These are phyloP conservation scores for Agrocybe praecox DNA, from an alignment of 768 basidiomycete genomes.

Conservation along the genomic window DNA sequence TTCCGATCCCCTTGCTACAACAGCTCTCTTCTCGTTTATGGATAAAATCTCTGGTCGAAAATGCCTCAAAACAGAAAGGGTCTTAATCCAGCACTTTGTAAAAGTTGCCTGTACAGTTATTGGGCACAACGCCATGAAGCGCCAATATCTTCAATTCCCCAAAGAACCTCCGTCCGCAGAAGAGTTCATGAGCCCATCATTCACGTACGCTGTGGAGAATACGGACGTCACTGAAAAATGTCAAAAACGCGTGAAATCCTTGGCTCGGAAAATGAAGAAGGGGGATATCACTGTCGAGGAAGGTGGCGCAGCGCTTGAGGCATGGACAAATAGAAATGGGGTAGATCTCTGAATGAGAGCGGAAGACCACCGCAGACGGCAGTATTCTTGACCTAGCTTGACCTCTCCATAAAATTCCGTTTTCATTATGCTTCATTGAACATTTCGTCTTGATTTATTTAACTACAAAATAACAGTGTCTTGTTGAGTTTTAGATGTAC, in stretches of 20 bases:
- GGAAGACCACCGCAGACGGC: no score
- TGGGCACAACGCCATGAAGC: neutral
- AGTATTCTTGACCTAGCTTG: no score
- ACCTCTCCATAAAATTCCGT: no score
- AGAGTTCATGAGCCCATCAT: no score
- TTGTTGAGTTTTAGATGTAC: no score
- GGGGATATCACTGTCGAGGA: slow-evolving; percentile 24
- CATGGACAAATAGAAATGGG: neutral
- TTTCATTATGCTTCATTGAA: no score
- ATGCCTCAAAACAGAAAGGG: slow-evolving; percentile 19
- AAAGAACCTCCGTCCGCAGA: slow-evolving; percentile 25
- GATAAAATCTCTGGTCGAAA: slow-evolving; percentile 27
- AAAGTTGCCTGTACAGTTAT: neutral
- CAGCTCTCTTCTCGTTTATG: slow-evolving; percentile 27
- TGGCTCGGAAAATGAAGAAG: slow-evolving; percentile 24
- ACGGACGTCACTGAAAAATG: neutral
- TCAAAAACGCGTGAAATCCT: slow-evolving; percentile 28
- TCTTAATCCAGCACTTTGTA: slow-evolving; percentile 18
- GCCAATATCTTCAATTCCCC: slow-evolving; percentile 24
- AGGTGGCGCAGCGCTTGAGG: slow-evolving; percentile 16
- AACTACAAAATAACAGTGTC: no score
- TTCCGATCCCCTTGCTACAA: slow-evolving; percentile 10
- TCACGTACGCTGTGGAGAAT: slow-evolving; percentile 22
- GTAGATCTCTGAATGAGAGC: no score
- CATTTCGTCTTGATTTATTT: no score